Base-by-base conservation (phyloP, 1,139 yeast genomes). In the Pneumocystis sp. region DNA sequence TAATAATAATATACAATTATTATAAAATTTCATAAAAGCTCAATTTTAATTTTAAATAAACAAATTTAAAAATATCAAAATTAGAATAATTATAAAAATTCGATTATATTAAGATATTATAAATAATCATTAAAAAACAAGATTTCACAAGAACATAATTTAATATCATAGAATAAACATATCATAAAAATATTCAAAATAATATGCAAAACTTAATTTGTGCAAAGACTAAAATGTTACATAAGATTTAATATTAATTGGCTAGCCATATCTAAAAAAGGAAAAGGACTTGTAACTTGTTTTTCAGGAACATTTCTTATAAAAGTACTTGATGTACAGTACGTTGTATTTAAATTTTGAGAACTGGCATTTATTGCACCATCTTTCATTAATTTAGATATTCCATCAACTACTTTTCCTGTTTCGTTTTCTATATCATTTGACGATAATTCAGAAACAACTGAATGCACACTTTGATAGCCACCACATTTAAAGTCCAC, bases 401-500 rank as follows among this genome's bases (percentile, higher is more conserved):
- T 50, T n/a, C 64, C 63, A 34, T 31, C 60, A n/a, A 50, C 17
- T 29, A 34, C 61, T 17, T 40, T 44, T 6, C 39, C 44, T 3
- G 62, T 29, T 31, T 64, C 37, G 12, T 35, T 40, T 6, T 50
- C 21, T 25, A 50, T 50, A 50, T 50, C 34, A 19, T 50, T 50
- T 25, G 17, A 25, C 25, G 57, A 29, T 50, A 25, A 25, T 25
- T 50, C 57, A 8, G 57, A 50, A 50, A 21, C 34, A 50, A 64
- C 64, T 15, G 65, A 57, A 15, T 44, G 44, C 59, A 66, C 60
- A 29, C 44, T 60, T 59, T 66, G 65, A 59, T 67, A 93, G 4
- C 98, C 98, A 73, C 93, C 97, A 74, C 93, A 93, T 76, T 93
- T 93, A 79, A 95, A 95, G 75, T 95, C 99, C 39, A 95, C 98